A percentile compares a stretch with the other conserved stretches of the same genome.
These are phyloP conservation scores for Cercospora sp. DNA, from an alignment of 2,329 filamentous ascomycete genomes.

Conservation along the genomic window DNA sequence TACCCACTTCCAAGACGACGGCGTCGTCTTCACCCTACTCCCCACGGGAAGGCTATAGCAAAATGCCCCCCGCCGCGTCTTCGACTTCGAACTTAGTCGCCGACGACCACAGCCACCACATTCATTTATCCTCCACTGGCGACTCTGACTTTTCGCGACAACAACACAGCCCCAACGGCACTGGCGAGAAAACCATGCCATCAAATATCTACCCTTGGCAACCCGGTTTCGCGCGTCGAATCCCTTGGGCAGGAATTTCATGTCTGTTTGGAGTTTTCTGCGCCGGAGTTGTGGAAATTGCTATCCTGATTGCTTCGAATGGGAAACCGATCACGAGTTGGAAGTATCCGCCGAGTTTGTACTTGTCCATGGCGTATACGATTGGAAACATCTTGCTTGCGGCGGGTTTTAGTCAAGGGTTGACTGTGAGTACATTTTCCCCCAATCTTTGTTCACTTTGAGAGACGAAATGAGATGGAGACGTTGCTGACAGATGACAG, in stretches of 20 bases:
- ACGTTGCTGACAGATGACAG: too few relatives aligned
- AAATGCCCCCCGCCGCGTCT: not conserved
- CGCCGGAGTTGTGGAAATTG: conserved; percentile 19
- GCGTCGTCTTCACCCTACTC: not conserved
- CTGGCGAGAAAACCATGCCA: not conserved
- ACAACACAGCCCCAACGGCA: not conserved
- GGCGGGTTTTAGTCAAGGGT: conserved; percentile 23
- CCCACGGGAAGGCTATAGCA: not conserved
- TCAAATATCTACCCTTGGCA: conserved; percentile 21
- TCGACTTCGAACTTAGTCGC: not conserved
- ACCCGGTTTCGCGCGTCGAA: conserved; percentile 19
- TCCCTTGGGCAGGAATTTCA: conserved; percentile 20
- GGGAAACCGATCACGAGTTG: conserved; percentile 19
- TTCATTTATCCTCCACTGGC: not conserved
- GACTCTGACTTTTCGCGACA: not conserved
- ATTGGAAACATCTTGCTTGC: conserved; percentile 22
- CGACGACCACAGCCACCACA: not conserved
- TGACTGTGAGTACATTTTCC: conserved; percentile 21
- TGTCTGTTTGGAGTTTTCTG: conserved; percentile 21
- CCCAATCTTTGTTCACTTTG: too few relatives aligned
- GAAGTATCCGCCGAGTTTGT: conserved; percentile 25
- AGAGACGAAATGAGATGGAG: too few relatives aligned
- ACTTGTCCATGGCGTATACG: conserved; percentile 24
- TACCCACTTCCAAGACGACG: not conserved
- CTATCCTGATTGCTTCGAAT: conserved; percentile 18